Evolutionary conservation across 306 rosid genomes (phyloP), one percentile per base, ranked within the genome.

Genomic region (Quercus alba): DNA sequence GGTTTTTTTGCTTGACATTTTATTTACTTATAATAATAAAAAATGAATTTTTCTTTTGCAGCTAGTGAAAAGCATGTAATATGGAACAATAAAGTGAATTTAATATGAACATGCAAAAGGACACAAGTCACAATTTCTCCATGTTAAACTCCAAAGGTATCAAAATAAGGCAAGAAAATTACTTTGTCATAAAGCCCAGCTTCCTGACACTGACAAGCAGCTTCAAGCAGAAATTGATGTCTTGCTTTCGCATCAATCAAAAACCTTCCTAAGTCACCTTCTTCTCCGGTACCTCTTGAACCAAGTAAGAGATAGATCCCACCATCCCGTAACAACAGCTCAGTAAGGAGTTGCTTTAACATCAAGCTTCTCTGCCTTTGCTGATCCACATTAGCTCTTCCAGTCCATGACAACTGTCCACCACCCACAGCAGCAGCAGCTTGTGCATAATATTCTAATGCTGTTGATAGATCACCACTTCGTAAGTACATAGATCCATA

Each of bases 371-470:
- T 91, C 87, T 95, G 99, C 89, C 99, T 89, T 85, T 87, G 98
- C 78, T 95, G 98, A 89, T 93, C 94, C 73, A 88, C 76, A 73
- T 83, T 95, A 62, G 93, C 91, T 84, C 97, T 86, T 67, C 98
- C 93, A 31, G 93, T 88, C 99, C 99, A 95, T 3, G 98, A 91
- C 88, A 86, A 67, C 84, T 63, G 90, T 72, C 99, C 99, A 66
- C 99, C 99, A 17, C 99, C 99, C 49, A 95, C 96, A 5, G 93
- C 94, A 71, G 99, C 97, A 84, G 99, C 93, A 84, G 99, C 97
- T 85, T 95, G 98, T 55, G 97, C 99, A 80, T 90, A 93, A 83
- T 93, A 95, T 80, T 95, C 98, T 61, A 95, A 78, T 79, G 97
- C 93, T 86, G 90, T 66, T 70, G 85, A 85, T 74, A 93, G 91